These are phyloP conservation scores for Trichoderma arundinaceum DNA, from an alignment of 2,329 filamentous ascomycete genomes.

Conservation along the genomic window DNA sequence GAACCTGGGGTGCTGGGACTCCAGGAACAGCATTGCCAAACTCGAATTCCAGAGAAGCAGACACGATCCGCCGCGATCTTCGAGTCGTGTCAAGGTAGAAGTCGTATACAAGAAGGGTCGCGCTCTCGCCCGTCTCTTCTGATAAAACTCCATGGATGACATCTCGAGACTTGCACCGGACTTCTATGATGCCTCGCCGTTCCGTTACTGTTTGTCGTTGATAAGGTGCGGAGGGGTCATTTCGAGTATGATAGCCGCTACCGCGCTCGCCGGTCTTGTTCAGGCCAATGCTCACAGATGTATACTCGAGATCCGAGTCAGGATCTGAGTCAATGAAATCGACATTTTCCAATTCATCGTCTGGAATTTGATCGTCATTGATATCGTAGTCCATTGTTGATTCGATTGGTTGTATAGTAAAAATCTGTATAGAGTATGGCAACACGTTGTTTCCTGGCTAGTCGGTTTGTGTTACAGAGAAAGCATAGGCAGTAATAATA, in stretches of 20 bases:
- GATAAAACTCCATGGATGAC: conserved; percentile 38
- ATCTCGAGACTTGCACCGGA: conserved; percentile 38
- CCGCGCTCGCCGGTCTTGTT: conserved; percentile 33
- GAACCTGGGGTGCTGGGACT: conserved; percentile 30
- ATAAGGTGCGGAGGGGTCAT: conserved; percentile 35
- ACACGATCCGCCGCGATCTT: conserved; percentile 36
- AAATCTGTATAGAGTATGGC: background rate
- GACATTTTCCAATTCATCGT: conserved; percentile 17
- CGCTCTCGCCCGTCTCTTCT: conserved; percentile 33
- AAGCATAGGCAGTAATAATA: background rate
- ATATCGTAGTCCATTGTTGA: conserved; percentile 7
- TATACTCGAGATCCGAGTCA: conserved; percentile 34
- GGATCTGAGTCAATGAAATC: conserved; percentile 17
- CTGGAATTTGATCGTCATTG: conserved; percentile 7
- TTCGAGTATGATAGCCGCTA: conserved; percentile 37
- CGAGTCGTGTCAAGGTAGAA: conserved; percentile 39
- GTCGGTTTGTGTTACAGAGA: background rate
- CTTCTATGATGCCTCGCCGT: conserved; percentile 38
- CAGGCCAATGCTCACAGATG: conserved; percentile 34
- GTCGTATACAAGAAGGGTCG: conserved; percentile 38
- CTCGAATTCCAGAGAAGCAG: conserved; percentile 35
- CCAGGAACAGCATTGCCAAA: conserved; percentile 33
- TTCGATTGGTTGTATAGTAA: no score
- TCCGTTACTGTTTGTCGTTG: conserved; percentile 35
- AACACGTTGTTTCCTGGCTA: background rate